Evolutionary conservation across 163 green algal species (phyloP).

Genomic region (Scenedesmus sp.): DNA sequence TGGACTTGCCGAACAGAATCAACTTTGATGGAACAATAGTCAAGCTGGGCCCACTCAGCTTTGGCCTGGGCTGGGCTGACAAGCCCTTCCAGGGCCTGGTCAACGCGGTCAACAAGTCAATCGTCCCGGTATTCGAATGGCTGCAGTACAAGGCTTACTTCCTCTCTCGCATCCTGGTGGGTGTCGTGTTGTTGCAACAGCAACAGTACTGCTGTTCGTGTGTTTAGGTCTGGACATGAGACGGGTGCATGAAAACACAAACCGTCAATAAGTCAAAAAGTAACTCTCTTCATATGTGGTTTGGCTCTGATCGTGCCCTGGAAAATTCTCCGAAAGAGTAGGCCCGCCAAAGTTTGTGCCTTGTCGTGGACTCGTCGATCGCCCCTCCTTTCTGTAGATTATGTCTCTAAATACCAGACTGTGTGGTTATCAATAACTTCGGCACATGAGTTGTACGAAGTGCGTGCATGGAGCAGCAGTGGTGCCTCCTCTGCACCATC

Average conservation of each 20-base stretch:
- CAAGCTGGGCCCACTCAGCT: neutral
- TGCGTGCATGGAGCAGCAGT: neutral
- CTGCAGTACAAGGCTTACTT: neutral
- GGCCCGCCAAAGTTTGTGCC: no score
- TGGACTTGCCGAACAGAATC: neutral
- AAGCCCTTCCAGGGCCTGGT: neutral
- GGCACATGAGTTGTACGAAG: neutral
- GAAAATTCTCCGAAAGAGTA: neutral
- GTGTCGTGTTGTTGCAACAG: neutral
- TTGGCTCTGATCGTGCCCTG: neutral
- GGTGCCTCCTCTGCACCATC: neutral
- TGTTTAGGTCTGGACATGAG: neutral
- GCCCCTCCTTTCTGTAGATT: no score
- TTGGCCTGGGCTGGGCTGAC: neutral
- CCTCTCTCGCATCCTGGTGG: neutral
- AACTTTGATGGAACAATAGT: neutral
- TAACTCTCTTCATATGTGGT: neutral
- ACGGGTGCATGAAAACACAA: neutral
- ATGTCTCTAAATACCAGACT: neutral
- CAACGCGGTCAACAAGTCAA: neutral
- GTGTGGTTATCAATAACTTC: neutral
- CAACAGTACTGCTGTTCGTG: neutral
- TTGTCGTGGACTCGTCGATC: no score
- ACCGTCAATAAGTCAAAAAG: neutral
- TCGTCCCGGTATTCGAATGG: neutral